Evolutionary conservation across 257 asterid species (phyloP).

Genomic region (Apocynum venetum): DNA sequence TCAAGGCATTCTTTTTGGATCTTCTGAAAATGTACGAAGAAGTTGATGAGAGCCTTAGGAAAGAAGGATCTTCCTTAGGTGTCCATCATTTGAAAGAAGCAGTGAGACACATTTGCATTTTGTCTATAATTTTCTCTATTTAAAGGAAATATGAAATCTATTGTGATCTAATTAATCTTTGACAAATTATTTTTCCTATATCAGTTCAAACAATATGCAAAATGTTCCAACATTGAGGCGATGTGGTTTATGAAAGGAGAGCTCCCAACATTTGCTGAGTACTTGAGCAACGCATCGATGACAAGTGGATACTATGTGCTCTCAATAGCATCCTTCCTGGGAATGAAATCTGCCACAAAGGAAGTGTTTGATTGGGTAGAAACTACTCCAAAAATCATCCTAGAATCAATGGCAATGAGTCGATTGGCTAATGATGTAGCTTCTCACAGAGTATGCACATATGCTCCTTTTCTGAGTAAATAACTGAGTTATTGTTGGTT

Average conservation of each 20-base stretch:
- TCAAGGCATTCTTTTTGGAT: background rate
- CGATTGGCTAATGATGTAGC: no score
- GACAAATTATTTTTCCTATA: background rate
- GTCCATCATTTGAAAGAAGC: background rate
- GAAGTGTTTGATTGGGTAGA: no score
- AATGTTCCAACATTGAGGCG: background rate
- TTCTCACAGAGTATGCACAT: no score
- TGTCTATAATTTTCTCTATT: no score
- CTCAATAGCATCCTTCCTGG: constrained; percentile 5
- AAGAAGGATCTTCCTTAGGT: background rate
- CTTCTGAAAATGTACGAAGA: background rate
- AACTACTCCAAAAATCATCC: no score
- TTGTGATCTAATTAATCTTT: no score
- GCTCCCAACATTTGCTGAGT: constrained; percentile 22
- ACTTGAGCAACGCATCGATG: constrained; percentile 8
- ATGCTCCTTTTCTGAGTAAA: no score
- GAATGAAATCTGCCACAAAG: constrained; percentile 9
- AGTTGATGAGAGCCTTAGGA: background rate
- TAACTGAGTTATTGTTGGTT: no score
- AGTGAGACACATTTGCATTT: background rate
- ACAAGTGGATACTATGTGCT: constrained; percentile 11
- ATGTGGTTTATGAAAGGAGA: constrained; percentile 14
- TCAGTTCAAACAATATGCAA: background rate
- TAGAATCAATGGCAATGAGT: no score
- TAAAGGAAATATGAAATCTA: no score